phyloP scores from a whole-genome alignment of 2,329 filamentous ascomycete species.

The Xylariaceae sp. region DNA sequence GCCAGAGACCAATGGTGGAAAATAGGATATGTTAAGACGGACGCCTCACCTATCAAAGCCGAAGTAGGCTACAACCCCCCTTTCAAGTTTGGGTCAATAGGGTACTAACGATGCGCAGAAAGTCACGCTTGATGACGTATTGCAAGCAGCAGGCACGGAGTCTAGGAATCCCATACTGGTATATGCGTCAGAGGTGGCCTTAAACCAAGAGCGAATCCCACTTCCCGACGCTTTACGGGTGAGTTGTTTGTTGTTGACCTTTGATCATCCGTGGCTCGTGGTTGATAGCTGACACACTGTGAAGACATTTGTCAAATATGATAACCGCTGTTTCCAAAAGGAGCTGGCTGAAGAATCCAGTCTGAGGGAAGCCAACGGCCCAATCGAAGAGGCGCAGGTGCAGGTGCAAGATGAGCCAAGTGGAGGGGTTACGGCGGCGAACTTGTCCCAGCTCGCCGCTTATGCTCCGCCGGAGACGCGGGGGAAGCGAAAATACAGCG shows the following conservation, averaged over 20 bases:
- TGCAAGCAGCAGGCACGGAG: conserved; percentile 43
- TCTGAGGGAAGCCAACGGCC: background rate
- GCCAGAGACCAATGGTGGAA: conserved; percentile 52
- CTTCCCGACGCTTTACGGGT: conserved; percentile 37
- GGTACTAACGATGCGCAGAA: conserved; percentile 35
- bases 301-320: conserved; percentile 45
- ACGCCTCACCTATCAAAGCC: conserved; percentile 39
- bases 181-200: conserved; percentile 48
- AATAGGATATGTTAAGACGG: conserved; percentile 38
- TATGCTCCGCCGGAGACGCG: conserved; percentile 6
- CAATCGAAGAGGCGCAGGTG: conserved; percentile 16
- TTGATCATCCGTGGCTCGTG: no score
- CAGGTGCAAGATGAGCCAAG: conserved; percentile 7
- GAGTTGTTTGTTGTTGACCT: conserved; percentile 7
- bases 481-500: conserved; percentile 25
- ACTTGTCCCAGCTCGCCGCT: conserved; percentile 17
- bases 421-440: conserved; percentile 14
- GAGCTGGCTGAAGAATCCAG: conserved; percentile 40
- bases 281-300: conserved; percentile 21
- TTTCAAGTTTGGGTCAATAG: background rate
- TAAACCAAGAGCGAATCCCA: conserved; percentile 31
- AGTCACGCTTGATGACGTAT: conserved; percentile 40
- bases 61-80: conserved; percentile 37
- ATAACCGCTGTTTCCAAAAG: conserved; percentile 47
- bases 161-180: conserved; percentile 44